phyloP scores from a whole-genome alignment of 257 asterid genomes.

The Solanum stenotomum region DNA sequence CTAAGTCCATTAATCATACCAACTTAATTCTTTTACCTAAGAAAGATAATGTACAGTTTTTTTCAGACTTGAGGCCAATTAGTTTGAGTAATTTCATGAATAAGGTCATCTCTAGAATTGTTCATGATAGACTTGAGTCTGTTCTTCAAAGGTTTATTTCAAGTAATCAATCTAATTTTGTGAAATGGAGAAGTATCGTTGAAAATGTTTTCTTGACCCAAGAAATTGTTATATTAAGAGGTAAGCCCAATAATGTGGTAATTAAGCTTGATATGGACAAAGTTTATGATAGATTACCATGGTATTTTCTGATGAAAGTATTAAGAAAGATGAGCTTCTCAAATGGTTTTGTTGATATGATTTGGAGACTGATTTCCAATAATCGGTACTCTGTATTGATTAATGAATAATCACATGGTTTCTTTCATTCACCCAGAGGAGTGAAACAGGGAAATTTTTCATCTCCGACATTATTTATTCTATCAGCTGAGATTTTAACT shows the following conservation, averaged over 20 bases:
- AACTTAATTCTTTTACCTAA: neutral
- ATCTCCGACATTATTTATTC: neutral
- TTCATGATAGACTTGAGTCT: neutral
- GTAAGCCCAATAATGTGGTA: neutral
- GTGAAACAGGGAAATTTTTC: neutral
- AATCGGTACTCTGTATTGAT: too few species aligned
- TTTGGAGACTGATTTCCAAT: neutral
- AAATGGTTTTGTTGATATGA: neutral
- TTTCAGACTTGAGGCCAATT: neutral
- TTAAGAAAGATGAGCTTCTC: too few species aligned
- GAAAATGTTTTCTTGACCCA: neutral
- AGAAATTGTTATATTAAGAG: neutral
- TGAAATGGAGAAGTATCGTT: too few species aligned
- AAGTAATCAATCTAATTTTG: neutral
- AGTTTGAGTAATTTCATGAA: neutral
- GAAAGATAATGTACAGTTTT: neutral
- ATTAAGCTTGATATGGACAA: neutral
- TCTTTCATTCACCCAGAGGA: neutral
- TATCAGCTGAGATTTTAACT: neutral
- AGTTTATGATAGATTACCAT: neutral
- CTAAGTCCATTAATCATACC: neutral
- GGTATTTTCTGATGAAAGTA: too few species aligned
- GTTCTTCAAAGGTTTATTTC: neutral
- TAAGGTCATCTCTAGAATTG: neutral
- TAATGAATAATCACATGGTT: neutral